Percentiles rank a stretch among this genome's conserved stretches.
Evolutionary conservation across 106 monocot genomes (phyloP).

Genomic region (Iris macrosiphon): DNA sequence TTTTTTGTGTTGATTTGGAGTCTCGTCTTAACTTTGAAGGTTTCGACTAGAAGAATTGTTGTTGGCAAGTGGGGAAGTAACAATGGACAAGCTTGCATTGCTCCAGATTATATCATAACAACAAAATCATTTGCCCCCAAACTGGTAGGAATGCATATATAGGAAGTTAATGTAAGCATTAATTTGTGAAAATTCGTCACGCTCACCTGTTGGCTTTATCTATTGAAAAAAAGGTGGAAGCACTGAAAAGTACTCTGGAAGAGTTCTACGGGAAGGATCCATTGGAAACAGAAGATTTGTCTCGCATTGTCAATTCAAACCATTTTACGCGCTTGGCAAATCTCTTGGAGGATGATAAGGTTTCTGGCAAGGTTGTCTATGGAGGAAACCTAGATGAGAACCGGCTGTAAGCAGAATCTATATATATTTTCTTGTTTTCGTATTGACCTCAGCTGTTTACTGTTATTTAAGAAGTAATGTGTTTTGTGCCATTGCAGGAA

Average conservation of each 20-base stretch:
- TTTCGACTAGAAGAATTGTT: constrained; percentile 38
- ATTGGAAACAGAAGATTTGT: constrained; percentile 41
- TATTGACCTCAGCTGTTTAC: too few species aligned
- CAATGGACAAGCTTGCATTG: constrained; percentile 61
- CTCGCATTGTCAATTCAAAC: constrained; percentile 56
- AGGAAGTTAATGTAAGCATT: background rate
- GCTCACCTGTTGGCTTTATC: too few species aligned
- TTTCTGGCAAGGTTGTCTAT: constrained; percentile 46
- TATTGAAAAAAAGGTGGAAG: constrained; percentile 42
- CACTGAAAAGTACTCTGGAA: constrained; percentile 39
- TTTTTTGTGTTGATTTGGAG: background rate
- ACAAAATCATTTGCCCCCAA: constrained; percentile 53
- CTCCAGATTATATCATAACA: constrained; percentile 60
- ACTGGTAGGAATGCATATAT: constrained; percentile 35
- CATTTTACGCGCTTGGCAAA: constrained; percentile 56
- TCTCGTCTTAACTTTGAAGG: constrained; percentile 19
- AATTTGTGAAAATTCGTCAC: too few species aligned
- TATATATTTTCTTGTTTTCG: background rate
- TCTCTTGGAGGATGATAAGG: constrained; percentile 52
- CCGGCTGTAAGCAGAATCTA: constrained; percentile 33
- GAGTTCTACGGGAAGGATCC: constrained; percentile 61
- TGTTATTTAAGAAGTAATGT: too few species aligned
- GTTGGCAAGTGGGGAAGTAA: constrained; percentile 70
- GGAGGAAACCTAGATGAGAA: constrained; percentile 62
- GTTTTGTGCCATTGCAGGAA: constrained; percentile 19